Conservation (phyloP, 352 stramenopile species). For the Pythium chondricola region DNA sequence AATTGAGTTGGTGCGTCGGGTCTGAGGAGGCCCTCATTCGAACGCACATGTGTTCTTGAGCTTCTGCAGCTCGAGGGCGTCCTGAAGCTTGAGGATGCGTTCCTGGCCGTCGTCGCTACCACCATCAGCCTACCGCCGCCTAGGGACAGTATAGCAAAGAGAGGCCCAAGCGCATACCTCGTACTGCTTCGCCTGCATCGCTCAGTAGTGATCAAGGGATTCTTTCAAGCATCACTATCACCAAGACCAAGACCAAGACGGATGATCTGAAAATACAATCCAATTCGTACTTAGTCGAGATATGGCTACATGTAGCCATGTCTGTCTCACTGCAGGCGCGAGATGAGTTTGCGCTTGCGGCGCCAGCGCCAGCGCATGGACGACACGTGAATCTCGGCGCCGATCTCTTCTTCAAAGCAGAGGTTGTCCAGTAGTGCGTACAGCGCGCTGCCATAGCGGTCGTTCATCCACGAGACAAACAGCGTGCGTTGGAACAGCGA, state of each 20-base stretch:
- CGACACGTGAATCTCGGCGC: conserved; percentile 65
- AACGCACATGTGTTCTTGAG: conserved; percentile 72
- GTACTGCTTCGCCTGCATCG: conserved; percentile 75
- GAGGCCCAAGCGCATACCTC: conserved; percentile 20
- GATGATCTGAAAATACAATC: neutral
- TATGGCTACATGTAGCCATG: neutral
- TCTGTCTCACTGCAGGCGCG: conserved; percentile 42
- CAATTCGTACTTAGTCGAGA: neutral
- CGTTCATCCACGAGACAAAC: conserved; percentile 84
- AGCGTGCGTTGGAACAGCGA: conserved; percentile 45
- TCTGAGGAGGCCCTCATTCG: neutral
- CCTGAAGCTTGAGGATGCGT: conserved; percentile 71
- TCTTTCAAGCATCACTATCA: too few species aligned
- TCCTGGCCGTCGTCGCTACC: too few species aligned
- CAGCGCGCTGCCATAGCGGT: conserved; percentile 71
- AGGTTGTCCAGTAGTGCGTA: conserved; percentile 85
- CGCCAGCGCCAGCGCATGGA: conserved; percentile 88
- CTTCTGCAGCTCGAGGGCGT: conserved; percentile 73
- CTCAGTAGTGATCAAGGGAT: too few species aligned
- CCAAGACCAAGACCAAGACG: too few species aligned
- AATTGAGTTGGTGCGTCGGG: neutral
- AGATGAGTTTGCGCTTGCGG: conserved; percentile 80
- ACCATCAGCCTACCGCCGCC: neutral
- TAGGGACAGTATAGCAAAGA: neutral
- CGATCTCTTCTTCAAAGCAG: conserved; percentile 78